Percentiles rank a stretch among this genome's conserved stretches.
Evolutionary conservation across 177 flowering plant genomes (phyloP).

Genomic region (Vitis hybrid): DNA sequence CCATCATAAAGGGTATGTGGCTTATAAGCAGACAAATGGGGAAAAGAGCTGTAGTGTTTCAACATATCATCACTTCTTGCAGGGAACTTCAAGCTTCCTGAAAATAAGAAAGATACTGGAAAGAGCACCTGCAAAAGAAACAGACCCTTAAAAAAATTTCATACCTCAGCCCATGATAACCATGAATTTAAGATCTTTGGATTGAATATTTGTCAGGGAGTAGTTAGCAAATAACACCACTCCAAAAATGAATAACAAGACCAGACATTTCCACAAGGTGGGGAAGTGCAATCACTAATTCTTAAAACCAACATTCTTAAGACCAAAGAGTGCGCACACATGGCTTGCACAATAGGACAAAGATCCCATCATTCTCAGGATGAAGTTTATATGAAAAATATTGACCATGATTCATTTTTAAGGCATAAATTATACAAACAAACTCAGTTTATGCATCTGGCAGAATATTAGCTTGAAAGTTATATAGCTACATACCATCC

Average conservation of each 20-base stretch:
- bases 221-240: too few relatives aligned
- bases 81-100: constrained; percentile 75
- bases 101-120: constrained; percentile 72
- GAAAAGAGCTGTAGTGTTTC: constrained; percentile 52
- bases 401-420: too few relatives aligned
- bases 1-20: constrained; percentile 33
- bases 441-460: neutral
- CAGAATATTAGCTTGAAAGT: neutral
- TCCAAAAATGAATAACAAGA: too few relatives aligned
- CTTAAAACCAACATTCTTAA: too few relatives aligned
- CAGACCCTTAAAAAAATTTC: neutral
- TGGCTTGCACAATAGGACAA: too few relatives aligned
- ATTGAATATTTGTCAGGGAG: too few relatives aligned
- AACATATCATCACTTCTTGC: constrained; percentile 50
- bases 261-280: too few relatives aligned
- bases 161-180: neutral
- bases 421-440: too few relatives aligned
- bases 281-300: too few relatives aligned
- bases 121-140: constrained; percentile 63
- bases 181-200: neutral
- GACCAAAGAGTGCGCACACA: too few relatives aligned
- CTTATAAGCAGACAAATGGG: constrained; percentile 45
- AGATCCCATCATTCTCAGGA: too few relatives aligned
- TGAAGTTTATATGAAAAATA: too few relatives aligned
- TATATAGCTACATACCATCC: constrained; percentile 56